phyloP scores from a whole-genome alignment of 441 rosid genomes.

The Adansonia madagascariensis region DNA sequence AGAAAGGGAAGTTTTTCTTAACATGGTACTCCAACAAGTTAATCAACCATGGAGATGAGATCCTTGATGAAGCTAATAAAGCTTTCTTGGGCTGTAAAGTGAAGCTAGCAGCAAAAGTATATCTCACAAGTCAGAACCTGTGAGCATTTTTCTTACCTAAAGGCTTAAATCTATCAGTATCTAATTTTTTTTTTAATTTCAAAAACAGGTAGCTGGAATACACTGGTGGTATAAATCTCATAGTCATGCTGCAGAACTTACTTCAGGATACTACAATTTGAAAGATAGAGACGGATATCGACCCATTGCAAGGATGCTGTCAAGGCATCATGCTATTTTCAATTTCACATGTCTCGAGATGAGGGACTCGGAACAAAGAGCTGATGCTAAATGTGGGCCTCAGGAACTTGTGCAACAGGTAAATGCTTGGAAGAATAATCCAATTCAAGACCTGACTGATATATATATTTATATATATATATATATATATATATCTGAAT shows the following conservation, averaged over 20 bases:
- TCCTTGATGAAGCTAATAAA: constrained; percentile 73
- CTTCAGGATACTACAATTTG: constrained; percentile 78
- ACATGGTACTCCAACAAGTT: constrained; percentile 80
- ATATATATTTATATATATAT: too few species aligned
- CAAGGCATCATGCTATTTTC: constrained; percentile 63
- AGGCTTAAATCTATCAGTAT: not conserved
- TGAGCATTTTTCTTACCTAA: not conserved
- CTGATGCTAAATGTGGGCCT: constrained; percentile 62
- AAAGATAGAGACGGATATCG: constrained; percentile 72
- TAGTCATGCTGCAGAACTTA: constrained; percentile 81
- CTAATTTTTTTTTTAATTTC: not conserved
- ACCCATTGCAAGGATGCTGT: constrained; percentile 72
- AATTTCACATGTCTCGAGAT: constrained; percentile 91
- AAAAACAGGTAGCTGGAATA: constrained; percentile 68
- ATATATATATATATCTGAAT: not conserved
- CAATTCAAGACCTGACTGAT: not conserved
- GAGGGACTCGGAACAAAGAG: constrained; percentile 60
- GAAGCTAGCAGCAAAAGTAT: constrained; percentile 81
- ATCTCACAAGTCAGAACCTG: not conserved
- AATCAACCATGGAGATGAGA: constrained; percentile 71
- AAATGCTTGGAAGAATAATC: constrained; percentile 11
- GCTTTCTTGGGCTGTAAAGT: constrained; percentile 64
- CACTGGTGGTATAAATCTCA: constrained; percentile 78
- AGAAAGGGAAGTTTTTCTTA: constrained; percentile 71
- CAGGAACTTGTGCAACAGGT: constrained; percentile 78